Percentiles rank a stretch among this genome's conserved stretches.
phyloP scores from a whole-genome alignment of 371 early-diverging fungal species.

The Mortierella polycephala region DNA sequence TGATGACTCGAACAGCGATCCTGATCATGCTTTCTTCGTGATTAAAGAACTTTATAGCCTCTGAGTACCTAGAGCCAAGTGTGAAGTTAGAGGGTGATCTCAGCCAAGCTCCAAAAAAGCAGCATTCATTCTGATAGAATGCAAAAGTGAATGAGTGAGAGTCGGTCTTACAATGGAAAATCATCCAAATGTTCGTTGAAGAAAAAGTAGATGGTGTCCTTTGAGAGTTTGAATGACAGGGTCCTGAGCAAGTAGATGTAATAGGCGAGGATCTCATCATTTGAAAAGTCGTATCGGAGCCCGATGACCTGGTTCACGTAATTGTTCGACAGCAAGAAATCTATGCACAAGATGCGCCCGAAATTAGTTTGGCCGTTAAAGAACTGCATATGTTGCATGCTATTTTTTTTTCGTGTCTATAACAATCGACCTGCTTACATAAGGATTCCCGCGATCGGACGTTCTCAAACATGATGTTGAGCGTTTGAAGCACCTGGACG shows the following conservation, averaged over 20 bases:
- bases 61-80: constrained; percentile 53
- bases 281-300: constrained; percentile 61
- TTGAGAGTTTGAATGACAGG: constrained; percentile 62
- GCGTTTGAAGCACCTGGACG: constrained; percentile 67
- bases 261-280: constrained; percentile 67
- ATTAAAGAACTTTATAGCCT: constrained; percentile 65
- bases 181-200: constrained; percentile 59
- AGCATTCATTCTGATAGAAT: neutral
- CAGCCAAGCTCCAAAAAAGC: neutral
- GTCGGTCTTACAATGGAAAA: constrained; percentile 58
- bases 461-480: constrained; percentile 70
- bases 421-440: constrained; percentile 20
- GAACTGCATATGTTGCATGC: neutral
- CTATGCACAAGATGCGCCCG: constrained; percentile 11
- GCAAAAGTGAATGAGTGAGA: neutral
- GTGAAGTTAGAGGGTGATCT: neutral
- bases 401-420: no score
- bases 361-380: neutral
- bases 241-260: constrained; percentile 67
- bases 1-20: constrained; percentile 67
- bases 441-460: constrained; percentile 60
- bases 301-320: constrained; percentile 67
- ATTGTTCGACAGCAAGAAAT: constrained; percentile 66
- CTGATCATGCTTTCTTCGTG: constrained; percentile 69
- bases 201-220: constrained; percentile 62